A percentile compares a stretch with the other conserved stretches of the same genome.
These are phyloP conservation scores for Amanita muscaria DNA, from an alignment of 768 basidiomycete genomes.

Conservation along the genomic window DNA sequence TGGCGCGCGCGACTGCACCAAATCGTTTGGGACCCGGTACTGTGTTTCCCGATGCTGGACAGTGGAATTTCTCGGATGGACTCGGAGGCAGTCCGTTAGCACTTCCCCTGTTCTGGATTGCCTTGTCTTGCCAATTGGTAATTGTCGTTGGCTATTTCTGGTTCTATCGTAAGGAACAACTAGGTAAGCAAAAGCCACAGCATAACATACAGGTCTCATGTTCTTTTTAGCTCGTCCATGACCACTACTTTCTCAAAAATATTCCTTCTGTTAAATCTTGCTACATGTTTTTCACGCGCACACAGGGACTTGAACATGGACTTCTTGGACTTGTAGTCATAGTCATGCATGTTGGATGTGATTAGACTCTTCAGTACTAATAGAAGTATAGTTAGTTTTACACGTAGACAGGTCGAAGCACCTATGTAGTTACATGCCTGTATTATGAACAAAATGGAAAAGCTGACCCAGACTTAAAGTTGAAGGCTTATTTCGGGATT, in stretches of 20 bases:
- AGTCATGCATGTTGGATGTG: neutral
- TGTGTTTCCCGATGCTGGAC: conserved; percentile 88
- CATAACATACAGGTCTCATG: neutral
- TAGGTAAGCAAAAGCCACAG: conserved; percentile 42
- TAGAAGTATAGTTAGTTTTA: neutral
- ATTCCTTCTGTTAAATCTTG: neutral
- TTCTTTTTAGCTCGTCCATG: conserved; percentile 28
- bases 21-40: conserved; percentile 82
- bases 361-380: neutral
- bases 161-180: conserved; percentile 96
- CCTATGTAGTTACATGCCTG: too few species aligned
- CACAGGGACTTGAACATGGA: conserved; percentile 4
- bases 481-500: too few species aligned
- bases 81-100: conserved; percentile 75
- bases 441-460: too few species aligned
- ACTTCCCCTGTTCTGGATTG: conserved; percentile 82
- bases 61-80: conserved; percentile 79
- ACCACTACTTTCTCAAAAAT: conserved; percentile 15
- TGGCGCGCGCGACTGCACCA: conserved; percentile 86
- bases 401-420: too few species aligned
- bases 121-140: conserved; percentile 66
- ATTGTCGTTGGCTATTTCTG: conserved; percentile 92
- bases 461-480: too few species aligned
- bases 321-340: neutral
- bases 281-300: neutral